Evolutionary conservation across 306 rosid genomes (phyloP), one percentile per base, ranked within the genome.

Genomic region (Begonia loranthoides): DNA sequence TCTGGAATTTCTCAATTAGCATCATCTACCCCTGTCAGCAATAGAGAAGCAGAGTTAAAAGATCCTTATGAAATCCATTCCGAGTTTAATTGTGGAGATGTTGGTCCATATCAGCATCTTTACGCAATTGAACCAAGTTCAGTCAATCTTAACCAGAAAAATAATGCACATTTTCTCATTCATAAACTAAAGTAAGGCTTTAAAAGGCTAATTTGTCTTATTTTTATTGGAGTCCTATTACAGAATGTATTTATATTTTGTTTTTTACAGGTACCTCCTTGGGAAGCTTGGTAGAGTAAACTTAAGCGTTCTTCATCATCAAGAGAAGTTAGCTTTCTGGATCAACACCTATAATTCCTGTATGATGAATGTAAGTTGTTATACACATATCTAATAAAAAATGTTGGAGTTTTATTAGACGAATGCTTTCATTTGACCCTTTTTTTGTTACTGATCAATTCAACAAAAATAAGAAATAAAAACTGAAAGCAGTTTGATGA

Each of bases 251-350:
- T 28, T 17, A 49, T 24, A 9, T 12, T 15, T 49, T 59, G n/a
- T 50, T 17, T 59, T 51, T 81, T 7, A 28, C 36, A 90, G 99
- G 74, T 74, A 65, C 60, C 74, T 86, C 44, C 83, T 82, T 41
- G 83, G 76, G 56, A 78, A 76, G 71, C 87, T 90, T 52, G 79
- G 87, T 49, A 66, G 83, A 28, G 66, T 90, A 61, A 90, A 74
- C 58, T 79, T 90, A 63, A 83, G 83, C 72, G 82, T 80, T 50
- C 99, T 86, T 56, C 74, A 73, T 49, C 94, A 90, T 69, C 95
- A 90, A 58, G 84, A 90, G 71, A 90, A 82, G 76, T 94, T 90
- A 63, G 95, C 99, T 55, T 90, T 90, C 72, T 90, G 99, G 99
- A 86, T 90, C 47, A 90, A 90, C 72, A 82, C 62, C 62, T 82